A percentile compares a stretch with the other conserved stretches of the same genome.
These are phyloP conservation scores for Syzygium syzygioides DNA, from an alignment of 441 rosid species.

Conservation along the genomic window DNA sequence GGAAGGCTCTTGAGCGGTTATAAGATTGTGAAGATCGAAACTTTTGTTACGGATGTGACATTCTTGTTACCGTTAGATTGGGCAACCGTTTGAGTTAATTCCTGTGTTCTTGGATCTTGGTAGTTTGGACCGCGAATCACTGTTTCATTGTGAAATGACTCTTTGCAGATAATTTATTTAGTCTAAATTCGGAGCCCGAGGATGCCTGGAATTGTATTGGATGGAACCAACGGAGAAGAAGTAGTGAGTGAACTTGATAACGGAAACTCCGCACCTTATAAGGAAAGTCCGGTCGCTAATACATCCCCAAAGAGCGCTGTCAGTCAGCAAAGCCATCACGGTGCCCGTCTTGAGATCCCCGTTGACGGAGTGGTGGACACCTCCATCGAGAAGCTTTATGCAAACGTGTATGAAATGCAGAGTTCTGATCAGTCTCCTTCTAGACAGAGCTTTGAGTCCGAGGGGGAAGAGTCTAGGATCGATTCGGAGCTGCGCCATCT, in stretches of 20 bases:
- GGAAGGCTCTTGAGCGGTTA: background rate
- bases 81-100: background rate
- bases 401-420: constrained; percentile 60
- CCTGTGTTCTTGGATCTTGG: background rate
- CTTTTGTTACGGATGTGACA: background rate
- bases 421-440: constrained; percentile 69
- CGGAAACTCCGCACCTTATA: constrained; percentile 21
- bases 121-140: background rate
- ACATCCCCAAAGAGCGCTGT: constrained; percentile 23
- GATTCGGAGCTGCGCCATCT: constrained; percentile 61
- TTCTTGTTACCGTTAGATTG: background rate
- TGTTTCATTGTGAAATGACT: background rate
- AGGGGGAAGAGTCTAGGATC: constrained; percentile 64
- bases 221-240: constrained; percentile 34
- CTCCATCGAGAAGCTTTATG: constrained; percentile 57
- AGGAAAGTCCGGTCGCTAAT: constrained; percentile 30
- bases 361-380: constrained; percentile 29
- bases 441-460: constrained; percentile 55
- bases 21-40: background rate
- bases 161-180: constrained; percentile 23
- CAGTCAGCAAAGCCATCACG: constrained; percentile 23
- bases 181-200: constrained; percentile 17
- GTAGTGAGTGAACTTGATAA: constrained; percentile 24
- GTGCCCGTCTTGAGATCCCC: constrained; percentile 7
- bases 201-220: constrained; percentile 60